phyloP scores from a whole-genome alignment of 2,329 filamentous ascomycete species.

The Aspergillus latus region DNA sequence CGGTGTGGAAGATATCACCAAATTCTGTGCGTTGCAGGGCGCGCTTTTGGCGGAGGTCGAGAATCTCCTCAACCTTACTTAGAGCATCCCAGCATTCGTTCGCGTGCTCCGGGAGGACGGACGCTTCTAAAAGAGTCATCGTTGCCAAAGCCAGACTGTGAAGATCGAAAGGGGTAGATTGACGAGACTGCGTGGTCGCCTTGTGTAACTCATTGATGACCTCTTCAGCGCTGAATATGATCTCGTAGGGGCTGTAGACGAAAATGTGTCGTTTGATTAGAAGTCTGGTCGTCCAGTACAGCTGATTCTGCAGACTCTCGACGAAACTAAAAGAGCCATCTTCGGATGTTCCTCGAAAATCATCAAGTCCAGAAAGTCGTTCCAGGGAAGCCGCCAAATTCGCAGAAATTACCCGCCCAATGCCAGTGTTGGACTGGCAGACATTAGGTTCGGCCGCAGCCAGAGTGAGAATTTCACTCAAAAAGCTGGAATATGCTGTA shows the following conservation, averaged over 20 bases:
- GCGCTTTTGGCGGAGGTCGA: slow-evolving; percentile 46
- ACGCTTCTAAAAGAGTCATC: slow-evolving; percentile 45
- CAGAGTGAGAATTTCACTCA: slow-evolving; percentile 38
- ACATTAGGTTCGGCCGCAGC: slow-evolving; percentile 35
- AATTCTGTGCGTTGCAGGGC: slow-evolving; percentile 34
- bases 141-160: slow-evolving; percentile 43
- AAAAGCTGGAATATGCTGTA: slow-evolving; percentile 39
- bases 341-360: slow-evolving; percentile 31
- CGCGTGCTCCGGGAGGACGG: slow-evolving; percentile 40
- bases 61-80: slow-evolving; percentile 52
- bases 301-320: slow-evolving; percentile 41
- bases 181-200: slow-evolving; percentile 29
- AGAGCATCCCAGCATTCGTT: slow-evolving; percentile 45
- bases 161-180: slow-evolving; percentile 42
- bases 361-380: slow-evolving; percentile 39
- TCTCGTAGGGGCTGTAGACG: slow-evolving; percentile 43
- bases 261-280: slow-evolving; percentile 46
- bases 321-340: slow-evolving; percentile 29
- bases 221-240: slow-evolving; percentile 42
- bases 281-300: slow-evolving; percentile 45
- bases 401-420: slow-evolving; percentile 38
- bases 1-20: slow-evolving; percentile 40
- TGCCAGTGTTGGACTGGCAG: slow-evolving; percentile 37
- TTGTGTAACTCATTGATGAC: slow-evolving; percentile 43
- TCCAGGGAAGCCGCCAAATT: slow-evolving; percentile 39